phyloP scores from a whole-genome alignment of 2,329 filamentous ascomycete genomes.

The Arthrinium phaeospermum region DNA sequence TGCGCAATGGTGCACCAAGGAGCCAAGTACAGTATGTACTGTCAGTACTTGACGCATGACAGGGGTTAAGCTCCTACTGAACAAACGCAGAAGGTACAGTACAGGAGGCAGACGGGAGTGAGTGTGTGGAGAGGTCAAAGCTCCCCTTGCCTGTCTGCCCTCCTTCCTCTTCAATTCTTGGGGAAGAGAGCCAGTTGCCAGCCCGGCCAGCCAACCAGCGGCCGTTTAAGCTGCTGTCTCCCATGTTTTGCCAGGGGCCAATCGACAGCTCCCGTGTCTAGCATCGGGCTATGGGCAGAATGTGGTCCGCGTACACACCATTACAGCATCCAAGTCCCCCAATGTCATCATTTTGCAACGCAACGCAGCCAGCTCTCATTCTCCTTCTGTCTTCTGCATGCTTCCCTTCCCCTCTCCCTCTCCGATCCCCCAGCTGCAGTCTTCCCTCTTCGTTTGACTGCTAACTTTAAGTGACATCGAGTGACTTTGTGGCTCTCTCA shows the following conservation, averaged over 20 bases:
- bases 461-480: conserved; percentile 30
- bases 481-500: conserved; percentile 29
- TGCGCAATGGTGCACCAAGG: neutral
- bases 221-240: neutral
- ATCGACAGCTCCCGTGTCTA: conserved; percentile 17
- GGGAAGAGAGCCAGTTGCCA: neutral
- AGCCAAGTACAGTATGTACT: neutral
- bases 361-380: neutral
- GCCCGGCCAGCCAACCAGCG: neutral
- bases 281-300: conserved; percentile 12
- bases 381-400: conserved; percentile 5
- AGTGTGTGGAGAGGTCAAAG: conserved; percentile 9
- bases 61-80: neutral
- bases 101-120: neutral
- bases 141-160: neutral
- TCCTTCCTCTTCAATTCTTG: neutral
- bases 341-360: conserved; percentile 16
- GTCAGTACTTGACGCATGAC: neutral
- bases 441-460: conserved; percentile 33
- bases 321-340: conserved; percentile 17
- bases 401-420: conserved; percentile 15
- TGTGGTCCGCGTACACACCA: conserved; percentile 15
- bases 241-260: conserved; percentile 2
- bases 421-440: conserved; percentile 27
- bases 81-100: neutral